phyloP scores from a whole-genome alignment of 2,329 filamentous ascomycete genomes.

The Microsporum canis region DNA sequence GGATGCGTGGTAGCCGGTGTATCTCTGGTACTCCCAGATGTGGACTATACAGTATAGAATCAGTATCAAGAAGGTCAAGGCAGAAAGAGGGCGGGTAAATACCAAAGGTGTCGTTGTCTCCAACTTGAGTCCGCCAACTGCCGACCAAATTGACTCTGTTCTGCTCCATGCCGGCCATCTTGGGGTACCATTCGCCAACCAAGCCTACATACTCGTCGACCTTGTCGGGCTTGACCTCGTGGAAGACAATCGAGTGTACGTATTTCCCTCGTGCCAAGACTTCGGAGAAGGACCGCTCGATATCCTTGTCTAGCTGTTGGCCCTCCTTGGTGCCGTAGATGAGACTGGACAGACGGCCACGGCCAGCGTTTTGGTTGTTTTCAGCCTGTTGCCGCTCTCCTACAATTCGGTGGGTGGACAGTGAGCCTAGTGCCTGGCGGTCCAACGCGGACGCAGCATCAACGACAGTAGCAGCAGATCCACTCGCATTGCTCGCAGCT shows the following conservation, averaged over 20 bases:
- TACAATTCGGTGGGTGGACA: conserved; percentile 41
- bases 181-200: conserved; percentile 84
- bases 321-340: conserved; percentile 97
- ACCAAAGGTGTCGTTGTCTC: conserved; percentile 95
- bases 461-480: conserved; percentile 23
- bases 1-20: conserved; percentile 88
- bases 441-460: conserved; percentile 32
- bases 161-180: conserved; percentile 69
- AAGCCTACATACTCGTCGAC: conserved; percentile 89
- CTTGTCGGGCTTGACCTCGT: conserved; percentile 89
- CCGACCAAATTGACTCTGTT: conserved; percentile 95
- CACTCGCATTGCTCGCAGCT: conserved; percentile 36
- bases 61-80: background rate
- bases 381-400: conserved; percentile 44
- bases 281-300: conserved; percentile 91
- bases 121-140: conserved; percentile 96
- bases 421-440: conserved; percentile 49
- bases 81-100: conserved; percentile 25
- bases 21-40: conserved; percentile 99
- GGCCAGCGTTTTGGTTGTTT: conserved; percentile 43
- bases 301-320: conserved; percentile 84
- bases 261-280: conserved; percentile 94
- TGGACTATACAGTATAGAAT: conserved; percentile 55
- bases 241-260: conserved; percentile 93
- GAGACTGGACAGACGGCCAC: conserved; percentile 66